Base-by-base conservation (phyloP, 768 basidiomycete species). In the Naganishia vaughanmartiniae region DNA sequence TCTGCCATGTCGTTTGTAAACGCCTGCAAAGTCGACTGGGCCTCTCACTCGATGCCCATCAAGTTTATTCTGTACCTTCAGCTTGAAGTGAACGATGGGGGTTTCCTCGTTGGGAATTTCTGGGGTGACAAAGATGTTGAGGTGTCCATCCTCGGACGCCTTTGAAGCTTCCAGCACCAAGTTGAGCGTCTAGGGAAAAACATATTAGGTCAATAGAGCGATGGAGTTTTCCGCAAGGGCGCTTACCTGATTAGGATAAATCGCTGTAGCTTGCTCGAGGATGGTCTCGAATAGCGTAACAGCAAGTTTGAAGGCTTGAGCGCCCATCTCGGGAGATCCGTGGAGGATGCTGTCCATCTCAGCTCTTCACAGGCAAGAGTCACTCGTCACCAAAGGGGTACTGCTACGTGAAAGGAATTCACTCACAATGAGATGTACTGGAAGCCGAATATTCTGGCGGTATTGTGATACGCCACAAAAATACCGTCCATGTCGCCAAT, bases 401-500 rank as follows among this genome's bases (percentile, higher is more conserved):
- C 10, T 33, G 24, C 26, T 10, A 9, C 31, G 54, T 28, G 36
- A 31, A 5, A 24, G 12, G 26, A 42, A 36, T 2, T 42, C 11
- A 70, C 79, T 67, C 39, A 79, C 54, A 95, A 82, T 0, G 93
- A 86, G 34, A 95, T 82, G 77, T 98, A 99, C 80, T 97, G 92
- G 84, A 97, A 97, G 0, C 95, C 95, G 75, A 93, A 93, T 60
- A 96, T 86, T 21, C 86, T 85, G 9, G 87, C 86, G 0, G 91
- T 94, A 72, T 95, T 96, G 75, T 84, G 83, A 73, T 83, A 83
- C 0, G 82, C 83, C 54, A 81, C 70, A 56, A 83, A 81, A 10
- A 97, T 89, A 19, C 95, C 95, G 76, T 96, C 93, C 95, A 98
- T 98, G 77, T 89, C 88, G 11, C 95, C 95, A 72, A 99, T 98